Conservation (phyloP, 306 rosid species). For the Cucurbita ficifolia region DNA sequence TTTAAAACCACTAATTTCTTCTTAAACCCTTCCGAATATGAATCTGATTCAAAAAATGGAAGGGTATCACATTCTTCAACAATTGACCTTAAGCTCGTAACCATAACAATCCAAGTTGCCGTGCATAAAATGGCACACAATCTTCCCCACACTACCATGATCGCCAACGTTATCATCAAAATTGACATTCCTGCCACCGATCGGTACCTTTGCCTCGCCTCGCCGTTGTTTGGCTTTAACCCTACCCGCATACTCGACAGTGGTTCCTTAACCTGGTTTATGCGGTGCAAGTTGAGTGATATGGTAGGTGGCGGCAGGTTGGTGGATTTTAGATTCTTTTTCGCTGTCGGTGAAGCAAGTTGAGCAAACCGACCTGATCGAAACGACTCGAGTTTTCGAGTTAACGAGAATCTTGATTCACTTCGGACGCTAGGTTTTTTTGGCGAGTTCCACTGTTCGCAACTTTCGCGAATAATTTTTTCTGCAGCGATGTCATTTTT, state of each 20-base stretch:
- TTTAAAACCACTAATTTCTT: background rate
- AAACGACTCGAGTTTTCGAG: background rate
- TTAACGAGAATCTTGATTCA: background rate
- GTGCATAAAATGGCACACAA: background rate
- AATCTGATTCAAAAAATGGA: background rate
- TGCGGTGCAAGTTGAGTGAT: background rate
- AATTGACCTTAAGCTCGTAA: background rate
- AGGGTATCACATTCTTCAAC: background rate
- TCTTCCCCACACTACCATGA: constrained; percentile 9
- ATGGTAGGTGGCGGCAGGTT: background rate
- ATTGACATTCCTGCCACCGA: background rate
- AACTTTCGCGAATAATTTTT: background rate
- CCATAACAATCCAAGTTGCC: background rate
- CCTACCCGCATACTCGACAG: background rate
- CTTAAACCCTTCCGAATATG: background rate
- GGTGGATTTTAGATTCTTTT: background rate
- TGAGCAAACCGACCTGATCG: background rate
- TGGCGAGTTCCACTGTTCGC: background rate
- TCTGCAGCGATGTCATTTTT: background rate
- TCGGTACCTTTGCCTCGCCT: background rate
- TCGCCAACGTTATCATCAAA: background rate
- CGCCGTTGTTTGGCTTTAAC: background rate
- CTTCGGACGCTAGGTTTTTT: background rate
- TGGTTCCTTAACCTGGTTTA: background rate
- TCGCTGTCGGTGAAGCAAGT: background rate